phyloP scores from a whole-genome alignment of 192 early-diverging fungal species.

The Dissophora ornata region DNA sequence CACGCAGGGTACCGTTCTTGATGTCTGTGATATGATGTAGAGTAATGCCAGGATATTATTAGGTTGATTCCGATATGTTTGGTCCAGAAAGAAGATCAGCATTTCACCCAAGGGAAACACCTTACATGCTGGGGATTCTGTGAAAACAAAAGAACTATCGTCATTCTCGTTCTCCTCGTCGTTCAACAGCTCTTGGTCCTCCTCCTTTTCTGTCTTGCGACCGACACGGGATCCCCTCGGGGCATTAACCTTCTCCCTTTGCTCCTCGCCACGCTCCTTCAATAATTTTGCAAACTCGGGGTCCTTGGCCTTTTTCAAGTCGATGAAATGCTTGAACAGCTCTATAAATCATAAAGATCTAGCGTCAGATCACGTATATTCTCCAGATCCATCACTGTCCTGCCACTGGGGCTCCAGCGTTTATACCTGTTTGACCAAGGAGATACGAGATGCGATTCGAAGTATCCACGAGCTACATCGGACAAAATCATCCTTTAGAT shows the following conservation, averaged over 20 bases:
- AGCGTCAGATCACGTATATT: no score
- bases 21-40: constrained; percentile 72
- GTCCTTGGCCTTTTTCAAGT: constrained; percentile 67
- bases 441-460: constrained; percentile 51
- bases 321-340: constrained; percentile 73
- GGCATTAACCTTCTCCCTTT: constrained; percentile 53
- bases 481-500: not conserved
- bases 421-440: constrained; percentile 48
- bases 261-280: constrained; percentile 58
- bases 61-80: no score
- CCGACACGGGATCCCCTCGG: constrained; percentile 75
- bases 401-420: not conserved
- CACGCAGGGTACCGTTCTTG: constrained; percentile 90
- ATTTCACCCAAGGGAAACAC: no score
- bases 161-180: constrained; percentile 72
- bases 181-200: constrained; percentile 93
- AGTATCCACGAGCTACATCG: constrained; percentile 40
- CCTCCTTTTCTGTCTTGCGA: constrained; percentile 97
- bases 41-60: no score
- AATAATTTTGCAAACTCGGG: constrained; percentile 63
- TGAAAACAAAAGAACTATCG: constrained; percentile 76
- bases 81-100: no score
- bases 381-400: no score
- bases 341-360: constrained; percentile 32
- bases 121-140: constrained; percentile 89